These are phyloP conservation scores for Lagenidium giganteum DNA, from an alignment of 352 stramenopile species.

Conservation along the genomic window DNA sequence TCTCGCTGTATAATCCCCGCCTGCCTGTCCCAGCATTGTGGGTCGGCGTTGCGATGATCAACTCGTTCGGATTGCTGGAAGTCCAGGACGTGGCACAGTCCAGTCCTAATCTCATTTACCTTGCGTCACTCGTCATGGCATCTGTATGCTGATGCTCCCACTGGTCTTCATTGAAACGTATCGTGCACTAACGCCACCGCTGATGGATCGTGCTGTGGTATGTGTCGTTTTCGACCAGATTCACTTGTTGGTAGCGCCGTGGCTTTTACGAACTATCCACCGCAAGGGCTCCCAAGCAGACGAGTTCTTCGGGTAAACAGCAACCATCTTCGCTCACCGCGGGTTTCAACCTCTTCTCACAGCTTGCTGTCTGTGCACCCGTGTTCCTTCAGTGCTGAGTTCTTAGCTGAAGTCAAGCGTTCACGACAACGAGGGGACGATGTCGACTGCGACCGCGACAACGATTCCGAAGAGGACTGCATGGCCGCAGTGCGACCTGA, in stretches of 20 bases:
- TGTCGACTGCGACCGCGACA: not conserved
- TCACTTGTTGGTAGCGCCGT: constrained; percentile 53
- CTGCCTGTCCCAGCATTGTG: constrained; percentile 34
- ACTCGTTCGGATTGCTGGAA: constrained; percentile 58
- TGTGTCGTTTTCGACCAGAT: constrained; percentile 22
- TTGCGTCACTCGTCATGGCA: constrained; percentile 48
- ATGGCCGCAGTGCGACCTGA: too few species aligned
- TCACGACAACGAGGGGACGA: not conserved
- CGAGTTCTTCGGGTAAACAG: constrained; percentile 48
- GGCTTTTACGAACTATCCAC: constrained; percentile 61
- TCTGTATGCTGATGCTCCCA: constrained; percentile 27
- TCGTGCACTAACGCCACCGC: too few species aligned
- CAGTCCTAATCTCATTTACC: constrained; percentile 54
- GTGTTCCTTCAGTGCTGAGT: constrained; percentile 32
- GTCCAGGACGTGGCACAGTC: constrained; percentile 44
- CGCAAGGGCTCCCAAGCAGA: constrained; percentile 63
- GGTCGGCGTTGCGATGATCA: constrained; percentile 50
- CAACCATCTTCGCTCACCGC: not conserved
- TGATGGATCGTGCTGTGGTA: too few species aligned
- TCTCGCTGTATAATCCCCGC: constrained; percentile 1
- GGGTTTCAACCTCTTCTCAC: not conserved
- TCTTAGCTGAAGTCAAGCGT: constrained; percentile 38
- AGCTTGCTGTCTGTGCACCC: not conserved
- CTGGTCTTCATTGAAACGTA: not conserved
- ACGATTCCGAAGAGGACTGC: constrained; percentile 4